phyloP scores from a whole-genome alignment of 108 stramenopile species.

The Cyclostephanos tholiformis region DNA sequence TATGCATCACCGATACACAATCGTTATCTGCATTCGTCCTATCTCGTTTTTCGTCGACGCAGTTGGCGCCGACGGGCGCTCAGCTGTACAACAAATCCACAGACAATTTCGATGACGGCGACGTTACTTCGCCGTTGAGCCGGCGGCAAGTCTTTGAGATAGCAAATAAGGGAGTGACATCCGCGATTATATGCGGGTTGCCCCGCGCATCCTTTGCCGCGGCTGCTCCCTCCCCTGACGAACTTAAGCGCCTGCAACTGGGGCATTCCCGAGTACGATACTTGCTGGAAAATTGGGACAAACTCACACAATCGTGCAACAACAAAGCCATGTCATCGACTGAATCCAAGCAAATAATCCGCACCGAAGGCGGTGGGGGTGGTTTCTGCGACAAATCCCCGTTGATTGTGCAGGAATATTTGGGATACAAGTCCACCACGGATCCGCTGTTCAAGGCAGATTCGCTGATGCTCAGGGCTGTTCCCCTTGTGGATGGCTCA shows the following conservation, averaged over 20 bases:
- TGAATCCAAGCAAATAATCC: constrained; percentile 67
- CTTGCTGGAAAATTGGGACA: constrained; percentile 72
- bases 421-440: constrained; percentile 56
- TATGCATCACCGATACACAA: constrained; percentile 3
- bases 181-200: constrained; percentile 21
- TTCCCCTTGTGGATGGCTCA: constrained; percentile 58
- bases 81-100: neutral
- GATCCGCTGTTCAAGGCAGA: constrained; percentile 80
- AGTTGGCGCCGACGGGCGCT: neutral
- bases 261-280: constrained; percentile 73
- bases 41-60: neutral
- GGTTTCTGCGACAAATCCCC: constrained; percentile 73
- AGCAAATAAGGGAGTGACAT: constrained; percentile 1
- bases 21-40: neutral
- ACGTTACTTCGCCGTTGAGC: neutral
- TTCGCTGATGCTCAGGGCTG: constrained; percentile 71
- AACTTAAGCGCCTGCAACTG: constrained; percentile 61
- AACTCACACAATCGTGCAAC: constrained; percentile 62
- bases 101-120: neutral
- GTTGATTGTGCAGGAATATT: constrained; percentile 59
- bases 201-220: constrained; percentile 31
- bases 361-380: constrained; percentile 76
- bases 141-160: constrained; percentile 21
- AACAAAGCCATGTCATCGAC: constrained; percentile 59
- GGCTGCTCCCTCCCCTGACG: constrained; percentile 50